Conservation (phyloP, 2,329 filamentous ascomycete species). For the Mariannaea sp. region DNA sequence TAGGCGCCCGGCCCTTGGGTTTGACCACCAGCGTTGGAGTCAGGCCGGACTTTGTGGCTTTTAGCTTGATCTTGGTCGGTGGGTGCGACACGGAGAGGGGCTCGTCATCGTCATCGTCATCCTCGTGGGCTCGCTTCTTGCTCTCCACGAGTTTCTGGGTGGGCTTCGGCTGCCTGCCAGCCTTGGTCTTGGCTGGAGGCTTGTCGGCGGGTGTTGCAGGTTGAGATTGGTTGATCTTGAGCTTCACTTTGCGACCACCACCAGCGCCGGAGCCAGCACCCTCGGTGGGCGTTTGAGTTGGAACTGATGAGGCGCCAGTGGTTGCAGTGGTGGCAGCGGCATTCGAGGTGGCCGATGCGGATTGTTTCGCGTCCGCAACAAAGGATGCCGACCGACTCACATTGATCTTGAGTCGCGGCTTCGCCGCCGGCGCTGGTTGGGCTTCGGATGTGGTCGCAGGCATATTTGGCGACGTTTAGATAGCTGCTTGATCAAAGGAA, state of each 20-base stretch:
- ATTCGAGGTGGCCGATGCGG: conserved; percentile 15
- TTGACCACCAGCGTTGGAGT: conserved; percentile 56
- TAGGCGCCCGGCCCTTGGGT: conserved; percentile 69
- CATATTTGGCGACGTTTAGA: conserved; percentile 31
- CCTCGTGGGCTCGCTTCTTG: conserved; percentile 65
- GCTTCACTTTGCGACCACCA: conserved; percentile 46
- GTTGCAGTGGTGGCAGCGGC: conserved; percentile 23
- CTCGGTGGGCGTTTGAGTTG: conserved; percentile 38
- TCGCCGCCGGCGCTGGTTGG: conserved; percentile 38
- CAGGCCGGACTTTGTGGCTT: conserved; percentile 44
- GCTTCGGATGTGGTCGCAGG: conserved; percentile 35
- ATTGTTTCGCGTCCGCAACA: conserved; percentile 35
- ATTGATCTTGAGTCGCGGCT: conserved; percentile 49
- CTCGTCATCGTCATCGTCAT: conserved; percentile 58
- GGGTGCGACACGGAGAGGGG: conserved; percentile 42
- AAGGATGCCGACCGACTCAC: conserved; percentile 45
- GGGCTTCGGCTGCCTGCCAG: conserved; percentile 63
- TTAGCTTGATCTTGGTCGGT: conserved; percentile 60
- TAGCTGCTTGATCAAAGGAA: not conserved
- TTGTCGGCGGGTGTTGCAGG: conserved; percentile 44
- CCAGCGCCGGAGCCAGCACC: conserved; percentile 32
- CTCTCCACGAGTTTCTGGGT: conserved; percentile 60
- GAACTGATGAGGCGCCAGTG: conserved; percentile 6
- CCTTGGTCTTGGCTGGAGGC: conserved; percentile 58
- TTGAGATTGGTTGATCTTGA: conserved; percentile 48